phyloP scores from a whole-genome alignment of 2,329 filamentous ascomycete species.

The Fusarium tuaranense region DNA sequence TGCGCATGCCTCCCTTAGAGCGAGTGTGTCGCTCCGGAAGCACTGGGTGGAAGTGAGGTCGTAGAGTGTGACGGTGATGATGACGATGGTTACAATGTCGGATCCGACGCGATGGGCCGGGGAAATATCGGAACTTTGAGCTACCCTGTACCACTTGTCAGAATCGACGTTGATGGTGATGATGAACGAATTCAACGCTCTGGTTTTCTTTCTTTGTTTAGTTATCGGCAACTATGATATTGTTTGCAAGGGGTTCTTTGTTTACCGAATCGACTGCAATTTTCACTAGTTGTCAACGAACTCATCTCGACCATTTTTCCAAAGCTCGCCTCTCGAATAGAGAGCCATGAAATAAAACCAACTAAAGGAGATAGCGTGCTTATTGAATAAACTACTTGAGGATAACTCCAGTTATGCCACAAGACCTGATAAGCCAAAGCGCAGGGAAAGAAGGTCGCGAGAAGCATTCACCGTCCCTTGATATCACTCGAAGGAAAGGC shows the following conservation, averaged over 20 bases:
- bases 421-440: not conserved
- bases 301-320: not conserved
- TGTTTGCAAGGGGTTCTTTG: not conserved
- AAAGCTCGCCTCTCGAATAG: not conserved
- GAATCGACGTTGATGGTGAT: not conserved
- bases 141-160: conserved; percentile 22
- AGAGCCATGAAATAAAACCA: not conserved
- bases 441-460: too few relatives aligned
- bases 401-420: too few relatives aligned
- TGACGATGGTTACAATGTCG: conserved; percentile 3
- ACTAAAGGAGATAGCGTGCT: not conserved
- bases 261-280: not conserved
- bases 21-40: conserved; percentile 33
- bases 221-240: not conserved
- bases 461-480: not conserved
- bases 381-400: not conserved
- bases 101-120: conserved; percentile 3
- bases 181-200: not conserved
- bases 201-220: not conserved
- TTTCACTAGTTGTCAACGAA: not conserved
- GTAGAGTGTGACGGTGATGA: not conserved
- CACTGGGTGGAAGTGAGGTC: not conserved
- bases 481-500: not conserved
- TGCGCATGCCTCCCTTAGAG: conserved; percentile 45
- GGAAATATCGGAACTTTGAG: conserved; percentile 20